phyloP scores from a whole-genome alignment of 768 basidiomycete genomes.

The Suillus ampliporus region DNA sequence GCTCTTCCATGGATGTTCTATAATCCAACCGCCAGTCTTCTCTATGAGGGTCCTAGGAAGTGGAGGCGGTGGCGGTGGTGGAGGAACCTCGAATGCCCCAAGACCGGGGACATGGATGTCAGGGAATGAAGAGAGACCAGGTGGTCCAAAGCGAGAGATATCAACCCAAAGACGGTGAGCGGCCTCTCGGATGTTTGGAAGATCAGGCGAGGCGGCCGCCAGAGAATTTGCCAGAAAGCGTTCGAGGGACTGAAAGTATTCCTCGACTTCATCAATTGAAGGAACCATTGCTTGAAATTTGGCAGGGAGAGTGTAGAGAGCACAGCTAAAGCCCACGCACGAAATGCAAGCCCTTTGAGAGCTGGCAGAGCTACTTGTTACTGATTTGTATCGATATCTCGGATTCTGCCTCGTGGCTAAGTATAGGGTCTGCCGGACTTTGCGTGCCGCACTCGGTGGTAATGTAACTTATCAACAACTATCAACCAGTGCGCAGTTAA shows the following conservation, averaged over 20 bases:
- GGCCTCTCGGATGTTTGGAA: slow-evolving; percentile 69
- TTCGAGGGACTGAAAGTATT: slow-evolving; percentile 70
- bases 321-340: neutral
- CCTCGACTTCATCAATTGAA: slow-evolving; percentile 71
- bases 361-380: slow-evolving; percentile 2
- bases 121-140: slow-evolving; percentile 46
- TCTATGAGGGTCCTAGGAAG: slow-evolving; percentile 52
- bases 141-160: slow-evolving; percentile 79
- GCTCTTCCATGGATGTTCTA: slow-evolving; percentile 65
- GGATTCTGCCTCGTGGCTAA: slow-evolving; percentile 7
- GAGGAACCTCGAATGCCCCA: slow-evolving; percentile 75
- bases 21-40: slow-evolving; percentile 55
- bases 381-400: slow-evolving; percentile 15
- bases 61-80: slow-evolving; percentile 61
- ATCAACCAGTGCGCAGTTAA: neutral
- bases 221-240: slow-evolving; percentile 63
- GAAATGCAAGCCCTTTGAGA: slow-evolving; percentile 10
- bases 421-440: slow-evolving; percentile 6
- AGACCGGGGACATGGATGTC: slow-evolving; percentile 67
- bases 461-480: slow-evolving; percentile 3
- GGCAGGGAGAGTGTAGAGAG: neutral
- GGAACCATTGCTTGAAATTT: slow-evolving; percentile 29
- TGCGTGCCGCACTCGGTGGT: neutral
- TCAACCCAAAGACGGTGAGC: slow-evolving; percentile 77
- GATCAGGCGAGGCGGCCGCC: slow-evolving; percentile 58